These are phyloP conservation scores for Penicillium diatomitis DNA, from an alignment of 495 filamentous ascomycete genomes.

Conservation along the genomic window DNA sequence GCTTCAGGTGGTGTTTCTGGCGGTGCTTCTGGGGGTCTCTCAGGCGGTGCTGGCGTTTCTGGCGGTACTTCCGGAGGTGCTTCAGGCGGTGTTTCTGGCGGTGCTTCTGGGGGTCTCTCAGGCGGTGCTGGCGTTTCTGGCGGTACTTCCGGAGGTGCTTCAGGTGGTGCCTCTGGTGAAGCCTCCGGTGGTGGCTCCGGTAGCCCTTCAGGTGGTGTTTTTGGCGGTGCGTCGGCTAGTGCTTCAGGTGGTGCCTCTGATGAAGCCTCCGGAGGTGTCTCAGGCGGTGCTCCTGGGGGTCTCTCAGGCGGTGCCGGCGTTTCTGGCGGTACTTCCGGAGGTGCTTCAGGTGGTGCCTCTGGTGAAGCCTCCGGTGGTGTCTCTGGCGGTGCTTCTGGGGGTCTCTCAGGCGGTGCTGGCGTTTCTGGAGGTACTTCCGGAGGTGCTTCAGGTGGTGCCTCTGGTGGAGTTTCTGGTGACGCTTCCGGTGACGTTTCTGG, in stretches of 20 bases:
- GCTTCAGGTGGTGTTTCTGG: not conserved
- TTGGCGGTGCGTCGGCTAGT: not conserved
- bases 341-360: not conserved
- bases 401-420: not conserved
- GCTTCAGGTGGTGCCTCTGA: not conserved
- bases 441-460: not conserved
- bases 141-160: not conserved
- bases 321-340: not conserved
- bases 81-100: constrained; percentile 2
- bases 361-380: not conserved
- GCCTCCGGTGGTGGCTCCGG: not conserved
- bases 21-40: not conserved
- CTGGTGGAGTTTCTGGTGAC: not conserved
- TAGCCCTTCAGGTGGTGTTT: not conserved
- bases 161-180: not conserved
- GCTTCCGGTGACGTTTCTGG: not conserved
- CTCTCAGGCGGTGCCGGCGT: constrained; percentile 1
- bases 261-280: not conserved
- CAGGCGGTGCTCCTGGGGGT: not conserved
- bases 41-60: not conserved
- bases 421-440: constrained; percentile 1
- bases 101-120: too few species aligned
- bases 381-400: not conserved
- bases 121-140: constrained; percentile 1
- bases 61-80: not conserved